Percentiles rank a stretch among this genome's conserved stretches.
Evolutionary conservation across 1,284 basidiomycete genomes (phyloP).

Genomic region (Polyporus tsugae): DNA sequence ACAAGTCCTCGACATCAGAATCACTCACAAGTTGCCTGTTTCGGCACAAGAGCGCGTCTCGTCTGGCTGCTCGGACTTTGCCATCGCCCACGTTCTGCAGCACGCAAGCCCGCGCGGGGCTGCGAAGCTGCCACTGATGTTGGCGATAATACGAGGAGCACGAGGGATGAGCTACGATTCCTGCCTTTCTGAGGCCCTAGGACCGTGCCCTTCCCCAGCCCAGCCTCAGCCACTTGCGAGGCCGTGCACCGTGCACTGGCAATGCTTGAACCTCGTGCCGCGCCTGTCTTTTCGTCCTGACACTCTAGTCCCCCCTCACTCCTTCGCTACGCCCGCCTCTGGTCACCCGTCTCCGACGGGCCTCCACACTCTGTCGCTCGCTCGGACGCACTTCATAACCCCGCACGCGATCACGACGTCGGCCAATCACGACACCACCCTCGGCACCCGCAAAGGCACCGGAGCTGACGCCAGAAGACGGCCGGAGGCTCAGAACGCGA

Average conservation of each 20-base stretch:
- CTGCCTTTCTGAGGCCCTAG: constrained; percentile 9
- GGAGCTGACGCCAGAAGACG: constrained; percentile 1
- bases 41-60: constrained; percentile 30
- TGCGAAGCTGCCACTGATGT: constrained; percentile 21
- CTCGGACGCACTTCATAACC: background rate
- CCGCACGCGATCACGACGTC: background rate
- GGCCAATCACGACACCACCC: background rate
- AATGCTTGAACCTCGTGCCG: constrained; percentile 4
- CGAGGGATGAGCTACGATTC: background rate
- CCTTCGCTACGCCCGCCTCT: constrained; percentile 6
- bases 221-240: constrained; percentile 4
- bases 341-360: background rate
- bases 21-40: constrained; percentile 12
- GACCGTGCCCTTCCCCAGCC: background rate
- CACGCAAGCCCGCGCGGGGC: constrained; percentile 13
- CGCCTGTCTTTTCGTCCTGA: background rate
- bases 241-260: constrained; percentile 8
- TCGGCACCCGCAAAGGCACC: constrained; percentile 4
- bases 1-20: constrained; percentile 1
- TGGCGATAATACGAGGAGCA: constrained; percentile 21
- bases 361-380: background rate
- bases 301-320: background rate
- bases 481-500: constrained; percentile 5
- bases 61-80: constrained; percentile 8
- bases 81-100: constrained; percentile 22